Conservation (phyloP, 495 filamentous ascomycete species). For the Trichoderma reesei region DNA sequence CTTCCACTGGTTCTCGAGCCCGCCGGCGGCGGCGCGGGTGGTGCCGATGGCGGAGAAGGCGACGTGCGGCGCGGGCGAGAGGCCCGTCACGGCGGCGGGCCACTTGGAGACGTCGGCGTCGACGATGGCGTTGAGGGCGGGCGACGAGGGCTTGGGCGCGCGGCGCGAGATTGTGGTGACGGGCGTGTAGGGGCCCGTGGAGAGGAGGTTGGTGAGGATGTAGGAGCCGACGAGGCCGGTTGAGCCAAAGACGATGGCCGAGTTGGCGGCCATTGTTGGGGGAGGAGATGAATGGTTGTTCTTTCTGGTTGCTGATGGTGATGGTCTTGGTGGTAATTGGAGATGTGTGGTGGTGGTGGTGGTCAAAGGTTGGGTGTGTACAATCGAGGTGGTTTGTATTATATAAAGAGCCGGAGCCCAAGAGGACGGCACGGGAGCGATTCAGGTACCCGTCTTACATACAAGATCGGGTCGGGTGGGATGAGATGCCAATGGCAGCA, state of each 20-base stretch:
- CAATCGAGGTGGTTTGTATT: too few relatives aligned
- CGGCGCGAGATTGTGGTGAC: conserved; percentile 52
- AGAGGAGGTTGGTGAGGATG: conserved; percentile 47
- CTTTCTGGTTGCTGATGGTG: neutral
- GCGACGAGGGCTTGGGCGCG: conserved; percentile 31
- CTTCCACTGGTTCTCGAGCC: conserved; percentile 63
- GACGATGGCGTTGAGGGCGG: conserved; percentile 41
- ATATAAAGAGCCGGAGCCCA: too few relatives aligned
- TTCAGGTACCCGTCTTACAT: neutral
- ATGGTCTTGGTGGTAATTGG: neutral
- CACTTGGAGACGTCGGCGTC: conserved; percentile 44
- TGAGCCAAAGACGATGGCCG: conserved; percentile 42
- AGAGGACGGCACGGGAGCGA: neutral
- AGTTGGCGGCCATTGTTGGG: conserved; percentile 20
- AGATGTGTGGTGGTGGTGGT: neutral
- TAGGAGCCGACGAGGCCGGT: conserved; percentile 49
- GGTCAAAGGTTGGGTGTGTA: neutral
- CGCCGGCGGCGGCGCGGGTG: conserved; percentile 53
- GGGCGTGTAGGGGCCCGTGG: conserved; percentile 21
- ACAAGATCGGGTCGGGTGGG: neutral
- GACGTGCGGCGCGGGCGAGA: conserved; percentile 46
- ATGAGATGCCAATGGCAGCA: neutral
- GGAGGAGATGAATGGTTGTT: neutral
- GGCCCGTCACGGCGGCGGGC: conserved; percentile 41
- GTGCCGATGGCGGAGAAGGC: conserved; percentile 61